phyloP scores from a whole-genome alignment of 2,329 filamentous ascomycete genomes.

The Fusarium newnesense region DNA sequence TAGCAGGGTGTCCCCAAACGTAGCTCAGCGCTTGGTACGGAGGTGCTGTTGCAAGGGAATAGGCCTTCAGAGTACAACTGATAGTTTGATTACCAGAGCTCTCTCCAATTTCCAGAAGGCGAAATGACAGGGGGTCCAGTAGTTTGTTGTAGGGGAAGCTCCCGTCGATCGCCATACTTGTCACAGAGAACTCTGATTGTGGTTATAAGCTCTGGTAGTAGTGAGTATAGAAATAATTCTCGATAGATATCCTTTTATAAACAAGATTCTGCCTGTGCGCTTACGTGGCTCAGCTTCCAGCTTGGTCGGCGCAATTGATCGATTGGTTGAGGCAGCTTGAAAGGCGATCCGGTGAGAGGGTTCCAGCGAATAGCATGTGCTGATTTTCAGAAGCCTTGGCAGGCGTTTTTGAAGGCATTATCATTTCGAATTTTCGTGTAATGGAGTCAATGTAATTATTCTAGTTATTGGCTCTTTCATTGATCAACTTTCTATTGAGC shows the following conservation, averaged over 20 bases:
- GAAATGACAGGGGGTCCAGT: neutral
- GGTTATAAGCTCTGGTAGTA: too few relatives aligned
- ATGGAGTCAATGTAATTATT: neutral
- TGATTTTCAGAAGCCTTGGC: neutral
- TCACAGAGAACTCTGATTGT: too few relatives aligned
- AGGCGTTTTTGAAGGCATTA: neutral
- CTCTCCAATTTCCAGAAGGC: neutral
- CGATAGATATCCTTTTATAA: too few relatives aligned
- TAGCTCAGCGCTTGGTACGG: neutral
- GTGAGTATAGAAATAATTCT: too few relatives aligned
- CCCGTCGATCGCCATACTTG: neutral
- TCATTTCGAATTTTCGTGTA: neutral
- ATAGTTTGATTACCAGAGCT: neutral
- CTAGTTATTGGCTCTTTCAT: rapidly evolving
- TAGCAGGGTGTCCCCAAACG: neutral
- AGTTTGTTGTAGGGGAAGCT: neutral
- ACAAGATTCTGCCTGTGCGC: too few relatives aligned
- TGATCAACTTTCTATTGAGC: constrained; percentile 58
- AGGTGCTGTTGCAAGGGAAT: neutral
- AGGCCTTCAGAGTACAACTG: neutral
- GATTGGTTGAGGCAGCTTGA: neutral
- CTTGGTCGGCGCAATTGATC: neutral
- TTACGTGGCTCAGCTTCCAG: neutral
- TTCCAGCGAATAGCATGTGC: neutral
- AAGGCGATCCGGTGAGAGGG: neutral